Base-by-base conservation (phyloP, 2,329 filamentous ascomycete genomes). In the Trichoderma afroharzianum region DNA sequence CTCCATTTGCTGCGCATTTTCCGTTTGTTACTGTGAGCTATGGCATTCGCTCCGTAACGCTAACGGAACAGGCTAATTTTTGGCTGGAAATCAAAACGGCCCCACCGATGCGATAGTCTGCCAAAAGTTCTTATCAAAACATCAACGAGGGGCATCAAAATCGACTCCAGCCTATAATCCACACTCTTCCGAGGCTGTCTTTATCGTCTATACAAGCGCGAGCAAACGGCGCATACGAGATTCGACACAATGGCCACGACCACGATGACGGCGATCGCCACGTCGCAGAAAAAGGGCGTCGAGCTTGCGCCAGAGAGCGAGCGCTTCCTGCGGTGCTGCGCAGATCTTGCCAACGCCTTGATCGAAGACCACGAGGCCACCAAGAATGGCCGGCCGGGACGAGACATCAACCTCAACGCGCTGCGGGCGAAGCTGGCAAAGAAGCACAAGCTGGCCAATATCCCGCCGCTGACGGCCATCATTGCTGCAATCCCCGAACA, bases 401-500 rank as follows among this genome's bases (percentile, higher is more conserved):
- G 91, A 80, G 95, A 99, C 81, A 88, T 98, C 82, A 99, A 99
- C 80, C 87, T 99, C 77, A 99, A 99, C 82, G 87, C 90, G 72
- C 83, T 99, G 75, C 91, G 96, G 59, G 91, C 93, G 69, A 95
- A 95, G 79, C 90, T 97, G 73, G 89, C 96, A 59, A 97, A 96
- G 84, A 98, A 98, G 84, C 94, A 98, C 84, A 92, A 91, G 80
- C 85, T 99, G 73, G 92, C 90, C 81, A 94, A 90, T 73, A 93
- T 97, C 76, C 96, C 96, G 36, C 94, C 97, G 30, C 85, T 99
- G 74, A 98, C 95, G 9, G 95, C 96, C 72, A 99, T 99, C 79
- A 98, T 99, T 79, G 94, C 96, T 69, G 96, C 96, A 11, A 95
- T 99, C 43, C 97, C 97, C n/a, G 96, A 99, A 80, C 95, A 98